Evolutionary conservation across 2,329 filamentous ascomycete species (phyloP).

Genomic region (Alternaria rosae): DNA sequence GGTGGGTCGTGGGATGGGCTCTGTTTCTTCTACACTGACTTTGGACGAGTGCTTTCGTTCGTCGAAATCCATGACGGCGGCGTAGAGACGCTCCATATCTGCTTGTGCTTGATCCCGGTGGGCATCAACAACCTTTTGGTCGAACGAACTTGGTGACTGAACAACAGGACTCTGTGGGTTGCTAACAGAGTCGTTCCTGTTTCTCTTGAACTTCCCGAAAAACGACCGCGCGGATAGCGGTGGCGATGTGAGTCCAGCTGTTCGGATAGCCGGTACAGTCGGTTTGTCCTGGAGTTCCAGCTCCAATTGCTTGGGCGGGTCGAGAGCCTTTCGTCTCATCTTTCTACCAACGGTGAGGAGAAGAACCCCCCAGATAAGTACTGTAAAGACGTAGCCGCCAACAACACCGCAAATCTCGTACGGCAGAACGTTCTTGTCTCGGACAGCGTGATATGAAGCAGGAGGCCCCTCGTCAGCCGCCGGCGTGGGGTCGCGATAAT

Average conservation of each 20-base stretch:
- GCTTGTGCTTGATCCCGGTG: constrained; percentile 78
- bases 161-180: constrained; percentile 49
- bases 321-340: constrained; percentile 56
- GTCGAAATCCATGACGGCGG: constrained; percentile 90
- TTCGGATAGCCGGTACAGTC: constrained; percentile 30
- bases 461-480: constrained; percentile 41
- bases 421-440: constrained; percentile 67
- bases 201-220: constrained; percentile 45
- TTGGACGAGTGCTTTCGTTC: constrained; percentile 55
- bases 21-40: constrained; percentile 34
- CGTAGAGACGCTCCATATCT: constrained; percentile 90
- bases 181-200: constrained; percentile 38
- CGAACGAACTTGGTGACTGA: constrained; percentile 74
- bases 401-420: constrained; percentile 84
- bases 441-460: constrained; percentile 37
- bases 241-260: constrained; percentile 29
- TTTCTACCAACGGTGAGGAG: constrained; percentile 57
- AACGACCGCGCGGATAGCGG: constrained; percentile 43
- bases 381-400: constrained; percentile 79
- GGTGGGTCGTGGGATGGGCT: constrained; percentile 6
- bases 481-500: constrained; percentile 37
- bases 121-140: constrained; percentile 75
- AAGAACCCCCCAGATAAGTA: constrained; percentile 74
- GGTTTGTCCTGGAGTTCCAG: constrained; percentile 65
- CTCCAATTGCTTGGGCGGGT: constrained; percentile 60